Evolutionary conservation across 805 yeast species (phyloP).

Genomic region (Candida tallmaniae): DNA sequence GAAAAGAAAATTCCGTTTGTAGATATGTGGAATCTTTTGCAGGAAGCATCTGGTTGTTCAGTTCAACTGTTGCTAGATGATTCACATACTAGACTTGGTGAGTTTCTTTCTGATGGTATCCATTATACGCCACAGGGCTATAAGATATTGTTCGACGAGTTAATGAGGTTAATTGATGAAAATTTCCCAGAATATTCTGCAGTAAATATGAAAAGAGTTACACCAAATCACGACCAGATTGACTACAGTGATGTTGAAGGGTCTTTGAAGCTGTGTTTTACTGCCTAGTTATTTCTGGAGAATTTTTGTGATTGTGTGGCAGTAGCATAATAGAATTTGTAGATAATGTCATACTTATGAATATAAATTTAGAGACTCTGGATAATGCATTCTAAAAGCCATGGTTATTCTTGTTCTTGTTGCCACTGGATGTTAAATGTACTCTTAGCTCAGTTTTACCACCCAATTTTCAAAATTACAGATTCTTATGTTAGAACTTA

Average conservation of each 20-base stretch:
- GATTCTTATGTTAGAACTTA: too few relatives aligned
- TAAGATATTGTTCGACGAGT: conserved; percentile 41
- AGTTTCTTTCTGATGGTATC: conserved; percentile 45
- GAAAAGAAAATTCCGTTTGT: conserved; percentile 52
- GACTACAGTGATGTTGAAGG: conserved; percentile 5
- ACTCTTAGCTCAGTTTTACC: too few relatives aligned
- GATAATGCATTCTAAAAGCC: too few relatives aligned
- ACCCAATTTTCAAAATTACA: too few relatives aligned
- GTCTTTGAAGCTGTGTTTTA: too few relatives aligned
- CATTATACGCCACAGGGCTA: conserved; percentile 59
- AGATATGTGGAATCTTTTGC: conserved; percentile 46
- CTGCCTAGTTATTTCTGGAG: too few relatives aligned
- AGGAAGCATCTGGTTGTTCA: conserved; percentile 26
- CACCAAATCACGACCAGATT: conserved; percentile 4
- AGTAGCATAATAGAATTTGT: too few relatives aligned
- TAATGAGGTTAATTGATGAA: conserved; percentile 33
- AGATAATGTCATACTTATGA: too few relatives aligned
- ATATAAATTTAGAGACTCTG: too few relatives aligned
- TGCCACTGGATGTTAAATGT: too few relatives aligned
- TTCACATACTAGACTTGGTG: conserved; percentile 9
- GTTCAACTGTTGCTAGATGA: conserved; percentile 41
- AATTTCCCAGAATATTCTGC: conserved; percentile 20
- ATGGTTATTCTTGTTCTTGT: too few relatives aligned
- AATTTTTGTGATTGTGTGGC: too few relatives aligned
- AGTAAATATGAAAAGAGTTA: conserved; percentile 1